A percentile compares a stretch with the other conserved stretches of the same genome.
Evolutionary conservation across 2,329 filamentous ascomycete genomes (phyloP).

Genomic region (Aspergillus sp.): DNA sequence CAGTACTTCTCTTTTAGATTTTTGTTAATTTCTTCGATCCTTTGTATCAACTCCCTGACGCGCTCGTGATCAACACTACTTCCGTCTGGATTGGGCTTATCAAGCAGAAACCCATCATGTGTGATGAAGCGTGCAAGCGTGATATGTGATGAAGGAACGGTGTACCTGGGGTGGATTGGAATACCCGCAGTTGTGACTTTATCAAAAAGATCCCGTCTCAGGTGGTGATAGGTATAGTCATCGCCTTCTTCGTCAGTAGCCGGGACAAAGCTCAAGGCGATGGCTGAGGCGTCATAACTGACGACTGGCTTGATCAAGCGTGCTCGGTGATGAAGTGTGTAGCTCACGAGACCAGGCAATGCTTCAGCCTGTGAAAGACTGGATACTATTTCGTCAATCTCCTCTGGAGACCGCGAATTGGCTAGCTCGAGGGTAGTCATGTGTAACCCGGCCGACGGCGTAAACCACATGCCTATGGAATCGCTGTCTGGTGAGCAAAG

Average conservation of each 20-base stretch:
- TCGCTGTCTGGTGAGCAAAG: not conserved
- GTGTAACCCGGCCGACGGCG: constrained; percentile 74
- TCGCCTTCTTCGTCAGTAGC: constrained; percentile 66
- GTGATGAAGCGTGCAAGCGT: constrained; percentile 78
- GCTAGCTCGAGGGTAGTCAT: constrained; percentile 80
- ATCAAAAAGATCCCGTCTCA: constrained; percentile 72
- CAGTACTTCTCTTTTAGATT: constrained; percentile 71
- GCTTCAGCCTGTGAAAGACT: constrained; percentile 47
- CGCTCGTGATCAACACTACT: constrained; percentile 42
- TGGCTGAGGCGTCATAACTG: constrained; percentile 77
- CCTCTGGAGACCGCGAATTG: constrained; percentile 67
- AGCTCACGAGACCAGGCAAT: constrained; percentile 59
- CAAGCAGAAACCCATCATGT: constrained; percentile 51
- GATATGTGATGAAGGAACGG: constrained; percentile 84
- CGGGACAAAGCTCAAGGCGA: constrained; percentile 83
- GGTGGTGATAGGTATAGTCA: constrained; percentile 81
- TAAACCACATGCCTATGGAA: constrained; percentile 70
- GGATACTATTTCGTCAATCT: constrained; percentile 62
- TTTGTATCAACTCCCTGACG: constrained; percentile 60
- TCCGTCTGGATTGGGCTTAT: constrained; percentile 30
- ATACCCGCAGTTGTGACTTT: constrained; percentile 59
- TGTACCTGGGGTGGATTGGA: constrained; percentile 72
- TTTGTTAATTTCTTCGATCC: constrained; percentile 70
- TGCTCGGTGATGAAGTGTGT: constrained; percentile 62
- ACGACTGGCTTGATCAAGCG: constrained; percentile 77